Base-by-base conservation (phyloP, 2,329 filamentous ascomycete genomes). In the Hypomyces rosellus region DNA sequence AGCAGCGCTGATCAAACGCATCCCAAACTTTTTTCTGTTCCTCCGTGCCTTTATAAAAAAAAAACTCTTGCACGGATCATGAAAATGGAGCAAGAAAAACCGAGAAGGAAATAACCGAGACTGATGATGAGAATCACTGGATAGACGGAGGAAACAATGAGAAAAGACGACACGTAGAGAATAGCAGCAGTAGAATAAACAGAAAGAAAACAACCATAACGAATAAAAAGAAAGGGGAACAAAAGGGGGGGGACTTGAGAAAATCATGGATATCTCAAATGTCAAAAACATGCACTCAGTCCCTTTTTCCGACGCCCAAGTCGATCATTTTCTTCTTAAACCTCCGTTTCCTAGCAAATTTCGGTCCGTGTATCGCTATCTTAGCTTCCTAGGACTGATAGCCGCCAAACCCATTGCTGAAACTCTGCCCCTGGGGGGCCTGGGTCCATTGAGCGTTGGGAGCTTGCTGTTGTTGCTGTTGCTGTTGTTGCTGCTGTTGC, bases 351-450 rank as follows among this genome's bases (percentile, higher is more conserved):
- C 45, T 45, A 49, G 22, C 20, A 50, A 22, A 49, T 46, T 49
- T 52, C 53, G 38, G 43, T 34, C 55, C 55, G 57, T 43, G 55
- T 54, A 53, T 54, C 57, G 49, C 55, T 40, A 42, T 57, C 54
- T 49, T 54, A 53, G 49, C 56, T 15, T 54, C 55, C 51, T 54
- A 84, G 56, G 78, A 78, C 68, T 84, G 81, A 67, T 85, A 85
- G 55, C 79, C 76, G 57, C 76, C 75, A 64, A 82, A 85, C 52
- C 80, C 81, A 59, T 80, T 82, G 60, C 67, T 69, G 66, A 79
- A 82, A 65, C 76, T 80, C 64, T 82, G 79, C 49, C 73, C 73
- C 22, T 72, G 72, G 46, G 70, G 70, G 46, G 73, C 69, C 63
- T 78, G 74, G 49, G 69, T 67, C 79, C 79, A 81, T 61, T 80